Evolutionary conservation across 139 green algal species (phyloP).

Genomic region (Chlamydomonas sp.): DNA sequence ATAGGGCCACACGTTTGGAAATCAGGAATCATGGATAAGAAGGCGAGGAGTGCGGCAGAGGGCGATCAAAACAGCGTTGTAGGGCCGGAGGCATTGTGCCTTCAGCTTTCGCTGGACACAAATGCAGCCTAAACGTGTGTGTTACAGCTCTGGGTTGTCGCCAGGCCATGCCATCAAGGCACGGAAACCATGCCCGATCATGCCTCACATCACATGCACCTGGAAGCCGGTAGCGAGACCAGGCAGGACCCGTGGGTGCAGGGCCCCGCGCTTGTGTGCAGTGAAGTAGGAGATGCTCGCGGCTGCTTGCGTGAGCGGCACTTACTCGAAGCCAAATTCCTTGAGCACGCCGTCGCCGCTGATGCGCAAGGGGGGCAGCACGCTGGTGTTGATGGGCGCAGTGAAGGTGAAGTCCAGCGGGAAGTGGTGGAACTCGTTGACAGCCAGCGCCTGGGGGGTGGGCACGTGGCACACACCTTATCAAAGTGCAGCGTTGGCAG

Average conservation of each 20-base stretch:
- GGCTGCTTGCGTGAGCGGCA: neutral
- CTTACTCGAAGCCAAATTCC: conserved; percentile 73
- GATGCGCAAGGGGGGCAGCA: conserved; percentile 68
- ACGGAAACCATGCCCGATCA: neutral
- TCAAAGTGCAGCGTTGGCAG: no score
- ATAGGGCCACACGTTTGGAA: neutral
- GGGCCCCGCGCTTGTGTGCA: neutral
- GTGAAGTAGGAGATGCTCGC: no score
- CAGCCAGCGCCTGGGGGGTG: conserved; percentile 56
- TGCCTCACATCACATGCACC: neutral
- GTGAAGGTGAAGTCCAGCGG: conserved; percentile 73
- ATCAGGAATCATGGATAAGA: neutral
- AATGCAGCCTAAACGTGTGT: no score
- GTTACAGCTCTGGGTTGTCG: no score
- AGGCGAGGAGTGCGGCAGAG: neutral
- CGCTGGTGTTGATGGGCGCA: conserved; percentile 49
- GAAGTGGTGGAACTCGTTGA: conserved; percentile 81
- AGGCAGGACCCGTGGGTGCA: neutral
- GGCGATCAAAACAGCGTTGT: neutral
- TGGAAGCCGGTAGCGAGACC: neutral
- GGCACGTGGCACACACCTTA: neutral
- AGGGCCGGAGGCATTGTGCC: no score
- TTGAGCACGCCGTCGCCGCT: conserved; percentile 73
- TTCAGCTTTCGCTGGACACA: no score
- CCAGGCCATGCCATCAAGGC: neutral